Base-by-base conservation (phyloP, 345 rosid species). In the Laguncularia racemosa region DNA sequence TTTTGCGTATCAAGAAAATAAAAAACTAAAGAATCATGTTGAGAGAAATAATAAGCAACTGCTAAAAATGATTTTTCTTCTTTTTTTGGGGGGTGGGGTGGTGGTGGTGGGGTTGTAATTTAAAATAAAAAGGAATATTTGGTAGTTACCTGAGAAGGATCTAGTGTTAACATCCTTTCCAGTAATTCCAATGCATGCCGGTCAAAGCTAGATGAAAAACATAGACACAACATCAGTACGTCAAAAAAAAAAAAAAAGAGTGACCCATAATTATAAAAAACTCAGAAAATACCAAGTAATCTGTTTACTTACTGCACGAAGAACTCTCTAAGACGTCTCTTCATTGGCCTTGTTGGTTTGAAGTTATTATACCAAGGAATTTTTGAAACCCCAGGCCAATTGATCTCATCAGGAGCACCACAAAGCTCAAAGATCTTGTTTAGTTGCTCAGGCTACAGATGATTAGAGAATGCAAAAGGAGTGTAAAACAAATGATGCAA, bases 111-210 rank as follows among this genome's bases (percentile, higher is more conserved):
- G n/a, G n/a, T n/a, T n/a, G n/a, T 10, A 10, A 58, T 17, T 16
- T 14, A 61, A 14, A 20, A 6, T 21, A 61, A 51, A 20, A 40
- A 15, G 12, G 11, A 52, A 40, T 14, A 38, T 44, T 15, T 20
- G 17, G 12, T 18, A 11, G 19, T 38, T 83, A 89, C 98, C 98
- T 88, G 85, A 16, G 87, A 60, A 12, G 96, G 98, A 70, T 91
- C 96, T 23, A 91, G 98, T 16, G 75, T 81, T 67, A 89, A 77
- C 98, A 92, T 88, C 74, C 58, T 83, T 70, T 92, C 98, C 58
- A 92, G 67, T 61, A 92, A 76, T 62, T 92, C 96, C 80, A 92
- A 73, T 66, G 98, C 98, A 78, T 86, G 87, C 15, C 91, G 89
- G 60, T 89, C 96, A 74, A 88, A 88, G 64, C 91, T 85, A 18